These are phyloP conservation scores for Russula brevipes DNA, from an alignment of 768 basidiomycete genomes.

Conservation along the genomic window DNA sequence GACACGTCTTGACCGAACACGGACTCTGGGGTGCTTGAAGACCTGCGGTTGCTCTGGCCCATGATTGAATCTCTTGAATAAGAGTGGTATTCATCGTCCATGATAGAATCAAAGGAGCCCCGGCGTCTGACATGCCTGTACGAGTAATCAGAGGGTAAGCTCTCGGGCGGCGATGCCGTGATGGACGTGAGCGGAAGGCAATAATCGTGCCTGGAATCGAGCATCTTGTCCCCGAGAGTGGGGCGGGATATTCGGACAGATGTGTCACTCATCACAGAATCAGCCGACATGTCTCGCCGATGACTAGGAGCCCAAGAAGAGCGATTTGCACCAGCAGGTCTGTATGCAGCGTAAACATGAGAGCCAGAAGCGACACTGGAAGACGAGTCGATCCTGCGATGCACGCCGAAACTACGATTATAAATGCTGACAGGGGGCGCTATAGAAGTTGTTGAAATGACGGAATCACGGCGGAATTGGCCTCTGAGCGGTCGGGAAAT, in stretches of 20 bases:
- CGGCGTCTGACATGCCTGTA: slow-evolving; percentile 33
- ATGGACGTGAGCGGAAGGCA: slow-evolving; percentile 57
- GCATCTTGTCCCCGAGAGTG: slow-evolving; percentile 84
- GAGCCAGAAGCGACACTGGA: slow-evolving; percentile 55
- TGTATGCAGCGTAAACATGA: slow-evolving; percentile 50
- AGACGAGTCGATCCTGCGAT: slow-evolving; percentile 52
- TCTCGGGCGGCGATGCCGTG: slow-evolving; percentile 58
- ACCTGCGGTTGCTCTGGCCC: slow-evolving; percentile 53
- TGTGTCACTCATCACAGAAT: slow-evolving; percentile 63
- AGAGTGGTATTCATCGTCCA: slow-evolving; percentile 44
- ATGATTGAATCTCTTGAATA: slow-evolving; percentile 33
- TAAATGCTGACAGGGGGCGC: slow-evolving; percentile 68
- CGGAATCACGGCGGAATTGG: slow-evolving; percentile 56
- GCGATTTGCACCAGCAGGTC: slow-evolving; percentile 47
- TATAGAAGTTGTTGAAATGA: slow-evolving; percentile 46
- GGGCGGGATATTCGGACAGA: slow-evolving; percentile 62
- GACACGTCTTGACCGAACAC: slow-evolving; percentile 53
- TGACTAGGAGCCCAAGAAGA: slow-evolving; percentile 55
- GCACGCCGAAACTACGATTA: slow-evolving; percentile 55
- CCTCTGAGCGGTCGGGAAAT: slow-evolving; percentile 36
- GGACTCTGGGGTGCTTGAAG: slow-evolving; percentile 51
- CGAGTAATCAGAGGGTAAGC: slow-evolving; percentile 28
- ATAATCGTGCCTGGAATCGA: slow-evolving; percentile 51
- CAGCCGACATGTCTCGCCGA: slow-evolving; percentile 51
- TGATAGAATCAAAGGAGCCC: slow-evolving; percentile 59